Evolutionary conservation across 345 rosid genomes (phyloP).

Genomic region (Toxicodendron radicans): DNA sequence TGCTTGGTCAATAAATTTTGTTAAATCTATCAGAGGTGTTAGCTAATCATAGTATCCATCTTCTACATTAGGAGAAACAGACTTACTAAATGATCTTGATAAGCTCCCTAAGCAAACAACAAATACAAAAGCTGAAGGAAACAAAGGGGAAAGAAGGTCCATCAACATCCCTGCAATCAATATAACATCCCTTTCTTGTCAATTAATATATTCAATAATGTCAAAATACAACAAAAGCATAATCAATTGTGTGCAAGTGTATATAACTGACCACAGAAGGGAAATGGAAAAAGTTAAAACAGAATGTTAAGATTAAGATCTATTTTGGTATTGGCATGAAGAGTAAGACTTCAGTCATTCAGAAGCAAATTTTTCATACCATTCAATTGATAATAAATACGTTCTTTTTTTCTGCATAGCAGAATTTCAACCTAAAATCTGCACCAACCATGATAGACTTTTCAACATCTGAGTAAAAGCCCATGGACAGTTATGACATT

Average conservation of each 20-base stretch:
- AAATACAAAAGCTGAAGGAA: conserved; percentile 84
- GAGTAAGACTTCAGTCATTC: too few species aligned
- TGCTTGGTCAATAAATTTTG: neutral
- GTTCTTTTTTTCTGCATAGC: neutral
- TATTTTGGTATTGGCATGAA: too few species aligned
- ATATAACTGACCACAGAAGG: too few species aligned
- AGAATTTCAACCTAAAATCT: neutral
- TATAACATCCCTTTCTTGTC: conserved; percentile 17
- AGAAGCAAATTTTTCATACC: too few species aligned
- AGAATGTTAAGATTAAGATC: too few species aligned
- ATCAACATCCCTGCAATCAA: conserved; percentile 86
- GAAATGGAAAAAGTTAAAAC: too few species aligned
- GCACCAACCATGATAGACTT: neutral
- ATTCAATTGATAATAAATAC: too few species aligned
- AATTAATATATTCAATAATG: conserved; percentile 4
- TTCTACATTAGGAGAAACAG: neutral
- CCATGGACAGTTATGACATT: neutral
- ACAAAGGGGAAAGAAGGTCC: conserved; percentile 93
- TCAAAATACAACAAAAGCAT: neutral
- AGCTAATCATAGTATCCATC: neutral
- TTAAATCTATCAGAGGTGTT: neutral
- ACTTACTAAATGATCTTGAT: conserved; percentile 94
- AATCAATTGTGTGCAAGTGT: neutral
- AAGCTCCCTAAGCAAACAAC: conserved; percentile 94
- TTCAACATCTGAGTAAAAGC: neutral